Conservation (phyloP, 1,284 basidiomycete species). For the Sporisorium sorghi region DNA sequence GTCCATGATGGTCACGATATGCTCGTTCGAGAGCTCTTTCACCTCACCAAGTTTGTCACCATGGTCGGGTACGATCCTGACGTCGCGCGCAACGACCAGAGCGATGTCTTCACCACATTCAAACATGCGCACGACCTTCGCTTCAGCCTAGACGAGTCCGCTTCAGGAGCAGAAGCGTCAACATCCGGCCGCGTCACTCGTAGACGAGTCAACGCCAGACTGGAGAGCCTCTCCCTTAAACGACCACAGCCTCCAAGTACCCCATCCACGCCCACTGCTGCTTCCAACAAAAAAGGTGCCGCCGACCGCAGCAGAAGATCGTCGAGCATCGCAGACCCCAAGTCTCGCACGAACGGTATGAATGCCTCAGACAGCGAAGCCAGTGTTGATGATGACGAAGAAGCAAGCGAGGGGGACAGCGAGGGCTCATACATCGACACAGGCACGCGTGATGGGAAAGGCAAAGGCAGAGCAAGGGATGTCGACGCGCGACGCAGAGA, state of each 20-base stretch:
- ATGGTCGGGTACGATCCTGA: conserved; percentile 60
- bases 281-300: conserved; percentile 12
- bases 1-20: conserved; percentile 57
- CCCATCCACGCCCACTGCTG: conserved; percentile 14
- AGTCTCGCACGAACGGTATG: conserved; percentile 6
- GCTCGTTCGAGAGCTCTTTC: conserved; percentile 62
- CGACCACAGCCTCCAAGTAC: conserved; percentile 32
- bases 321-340: conserved; percentile 19
- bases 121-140: conserved; percentile 50
- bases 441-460: conserved; percentile 1
- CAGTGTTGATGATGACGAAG: conserved; percentile 14
- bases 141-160: conserved; percentile 33
- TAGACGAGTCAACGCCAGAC: conserved; percentile 41
- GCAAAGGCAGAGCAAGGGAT: conserved; percentile 13
- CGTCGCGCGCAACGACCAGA: conserved; percentile 47
- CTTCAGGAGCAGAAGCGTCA: conserved; percentile 14
- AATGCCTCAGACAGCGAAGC: conserved; percentile 10
- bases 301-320: conserved; percentile 21
- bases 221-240: conserved; percentile 48
- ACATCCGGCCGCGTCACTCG: conserved; percentile 47
- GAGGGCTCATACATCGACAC: conserved; percentile 7
- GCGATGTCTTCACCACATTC: conserved; percentile 57
- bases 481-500: conserved; percentile 1
- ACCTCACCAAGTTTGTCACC: conserved; percentile 63
- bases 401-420: conserved; percentile 14